Base-by-base conservation (phyloP, 169 alveolate species). In the Eimeria sp. region DNA sequence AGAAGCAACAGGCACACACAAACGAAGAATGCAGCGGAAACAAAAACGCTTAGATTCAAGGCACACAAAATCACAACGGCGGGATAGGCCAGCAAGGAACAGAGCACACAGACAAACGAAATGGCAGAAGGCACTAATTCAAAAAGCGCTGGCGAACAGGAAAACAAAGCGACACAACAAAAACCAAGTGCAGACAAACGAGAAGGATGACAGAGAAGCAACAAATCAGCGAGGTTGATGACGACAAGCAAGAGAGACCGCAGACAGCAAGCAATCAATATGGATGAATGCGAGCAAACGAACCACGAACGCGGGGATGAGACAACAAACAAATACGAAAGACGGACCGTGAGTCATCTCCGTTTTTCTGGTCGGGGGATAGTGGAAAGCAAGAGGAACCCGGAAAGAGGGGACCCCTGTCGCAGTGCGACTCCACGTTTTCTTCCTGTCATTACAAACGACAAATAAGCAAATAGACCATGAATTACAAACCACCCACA, bases 331-430 rank as follows among this genome's bases (percentile, higher is more conserved):
- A 22, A 25, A 43, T 4, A 45, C 34, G 51, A 13, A 51, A 1
- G 27, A 22, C 54, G 22, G 34, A 80, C 95, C 90, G 76, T 57
- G 80, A 92, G 86, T 92, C 96, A 47, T 73, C 89, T 27, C 95
- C 97, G 13, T 95, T 95, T 75, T 96, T 93, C 96, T 96, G 95
- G 57, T 94, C 96, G 25, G 98, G 97, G 65, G 95, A 89, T 6
- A 95, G 94, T 13, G 97, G 97, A 82, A 87, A 95, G 84, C 97
- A 95, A 63, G 97, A 98, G 51, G 99, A 97, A 27, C 99, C 99
- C 16, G 99, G 99, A 96, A 99, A 99, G 54, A 99, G 97, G 18
- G 99, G 99, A 30, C 99, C 98, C 95, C 99, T 96, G 75, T 99
- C 99, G 75, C 99, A 97, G 76, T 98, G 98, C 83, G 99, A 98